Evolutionary conservation across 2,329 filamentous ascomycete genomes (phyloP), one percentile per base, ranked within the genome.

Genomic region (Penicillium italicum): DNA sequence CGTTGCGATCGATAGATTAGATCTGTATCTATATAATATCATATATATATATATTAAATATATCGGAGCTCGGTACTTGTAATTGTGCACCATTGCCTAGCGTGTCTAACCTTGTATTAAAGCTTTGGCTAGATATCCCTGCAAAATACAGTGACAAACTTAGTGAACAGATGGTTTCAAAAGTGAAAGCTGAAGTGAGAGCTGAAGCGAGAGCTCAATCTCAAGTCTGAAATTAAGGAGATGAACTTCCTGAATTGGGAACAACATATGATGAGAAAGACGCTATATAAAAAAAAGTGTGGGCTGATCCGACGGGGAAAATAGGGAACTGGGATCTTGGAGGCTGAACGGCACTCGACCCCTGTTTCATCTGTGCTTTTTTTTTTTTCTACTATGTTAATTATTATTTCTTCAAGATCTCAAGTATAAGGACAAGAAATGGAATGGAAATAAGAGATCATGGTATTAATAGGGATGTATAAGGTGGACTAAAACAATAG

Each of bases 241-340:
- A 11, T 3, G 26, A 22, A 20, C 3, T 41, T 28, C 26, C 47
- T 24, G 28, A 24, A 41, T 49, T 11, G 10, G 47, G 12, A 12
- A 20, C 36, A 50, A 31, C 47, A 42, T 50, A 7, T 24, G 47
- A 50, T 50, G 46, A 4, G 3, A 10, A 22, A 9, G 6, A 28
- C 5, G 1, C 5, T 2, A 28, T 2, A 28, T 7, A 28, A 5
- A 28, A 5, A 28, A 28, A 24, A 18, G 50, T 48, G 43, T 53
- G 50, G 50, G 50, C 44, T 53, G 50, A 48, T 53, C 30, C 34
- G 26, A 30, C 50, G 50, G 50, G 28, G 50, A 24, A 49, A 53
- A 33, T 49, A 49, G 43, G 44, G 22, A 48, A 48, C 34, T 18
- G 26, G 14, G 14, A 18, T 8, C 3, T 9, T 46, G 40, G 50